Percentiles rank a stretch among this genome's conserved stretches.
phyloP scores from a whole-genome alignment of 441 rosid species.

The Populus tomentosa region DNA sequence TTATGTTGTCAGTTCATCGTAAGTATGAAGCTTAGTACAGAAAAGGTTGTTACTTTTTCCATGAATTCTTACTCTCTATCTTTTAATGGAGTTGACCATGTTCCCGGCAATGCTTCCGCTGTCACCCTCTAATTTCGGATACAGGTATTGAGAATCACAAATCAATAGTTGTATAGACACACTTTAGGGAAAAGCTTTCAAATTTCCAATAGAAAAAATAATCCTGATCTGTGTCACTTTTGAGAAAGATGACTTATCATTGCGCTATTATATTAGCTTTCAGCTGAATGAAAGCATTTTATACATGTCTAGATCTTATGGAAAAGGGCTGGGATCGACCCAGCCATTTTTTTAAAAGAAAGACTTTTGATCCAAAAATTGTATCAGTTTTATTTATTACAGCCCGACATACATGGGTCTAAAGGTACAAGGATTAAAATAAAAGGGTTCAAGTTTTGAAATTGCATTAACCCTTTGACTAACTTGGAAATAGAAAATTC shows the following conservation, averaged over 20 bases:
- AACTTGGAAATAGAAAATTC: neutral
- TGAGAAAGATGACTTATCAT: neutral
- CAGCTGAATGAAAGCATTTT: neutral
- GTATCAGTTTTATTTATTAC: neutral
- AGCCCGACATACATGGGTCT: neutral
- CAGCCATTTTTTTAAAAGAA: too few species aligned
- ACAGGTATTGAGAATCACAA: neutral
- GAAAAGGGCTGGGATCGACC: neutral
- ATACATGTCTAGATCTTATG: neutral
- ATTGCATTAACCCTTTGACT: neutral
- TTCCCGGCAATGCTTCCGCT: neutral
- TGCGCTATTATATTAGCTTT: neutral
- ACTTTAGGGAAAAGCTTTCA: neutral
- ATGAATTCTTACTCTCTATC: neutral
- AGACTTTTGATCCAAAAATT: neutral
- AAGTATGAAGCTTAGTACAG: neutral
- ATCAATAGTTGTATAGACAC: neutral
- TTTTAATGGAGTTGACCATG: neutral
- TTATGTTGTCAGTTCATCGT: constrained; percentile 4
- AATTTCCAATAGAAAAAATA: too few species aligned
- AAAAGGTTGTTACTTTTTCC: constrained; percentile 6
- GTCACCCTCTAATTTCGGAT: neutral
- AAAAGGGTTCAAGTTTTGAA: neutral
- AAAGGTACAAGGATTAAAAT: neutral
- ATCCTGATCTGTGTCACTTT: neutral